A percentile compares a stretch with the other conserved stretches of the same genome.
phyloP scores from a whole-genome alignment of 352 stramenopile genomes.

The Pseudoperonospora humuli region DNA sequence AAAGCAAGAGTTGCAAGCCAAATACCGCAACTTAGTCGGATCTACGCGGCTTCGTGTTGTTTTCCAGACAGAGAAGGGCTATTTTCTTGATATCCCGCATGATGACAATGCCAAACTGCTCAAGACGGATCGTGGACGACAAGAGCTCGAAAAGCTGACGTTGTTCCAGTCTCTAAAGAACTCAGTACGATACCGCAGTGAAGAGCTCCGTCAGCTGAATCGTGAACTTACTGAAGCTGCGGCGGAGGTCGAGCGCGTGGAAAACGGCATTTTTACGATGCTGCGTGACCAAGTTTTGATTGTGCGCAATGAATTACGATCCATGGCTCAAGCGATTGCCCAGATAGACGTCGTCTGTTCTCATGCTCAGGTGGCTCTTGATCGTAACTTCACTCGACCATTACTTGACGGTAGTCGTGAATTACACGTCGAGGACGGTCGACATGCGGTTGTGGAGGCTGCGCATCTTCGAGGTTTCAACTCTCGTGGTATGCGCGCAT shows the following conservation, averaged over 20 bases:
- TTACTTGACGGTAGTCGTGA: conserved; percentile 44
- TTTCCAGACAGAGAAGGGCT: conserved; percentile 55
- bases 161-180: conserved; percentile 69
- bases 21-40: conserved; percentile 47
- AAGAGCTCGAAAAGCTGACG: conserved; percentile 29
- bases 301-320: conserved; percentile 26
- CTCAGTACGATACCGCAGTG: conserved; percentile 52
- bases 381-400: conserved; percentile 54
- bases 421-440: conserved; percentile 58
- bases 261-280: conserved; percentile 46
- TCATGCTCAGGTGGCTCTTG: conserved; percentile 56
- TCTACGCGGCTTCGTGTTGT: conserved; percentile 52
- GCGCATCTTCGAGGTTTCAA: conserved; percentile 49
- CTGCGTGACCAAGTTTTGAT: conserved; percentile 32
- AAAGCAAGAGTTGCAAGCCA: conserved; percentile 40
- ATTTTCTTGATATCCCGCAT: conserved; percentile 58
- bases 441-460: conserved; percentile 59
- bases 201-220: conserved; percentile 57
- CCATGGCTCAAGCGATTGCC: conserved; percentile 42
- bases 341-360: conserved; percentile 58
- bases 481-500: conserved; percentile 42
- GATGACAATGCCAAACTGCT: conserved; percentile 47
- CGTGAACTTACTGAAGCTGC: conserved; percentile 47
- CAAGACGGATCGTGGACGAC: conserved; percentile 11
- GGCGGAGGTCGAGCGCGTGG: conserved; percentile 42